These are phyloP conservation scores for Schwanniomyces vanrijiae DNA, from an alignment of 805 yeast genomes.

Conservation along the genomic window DNA sequence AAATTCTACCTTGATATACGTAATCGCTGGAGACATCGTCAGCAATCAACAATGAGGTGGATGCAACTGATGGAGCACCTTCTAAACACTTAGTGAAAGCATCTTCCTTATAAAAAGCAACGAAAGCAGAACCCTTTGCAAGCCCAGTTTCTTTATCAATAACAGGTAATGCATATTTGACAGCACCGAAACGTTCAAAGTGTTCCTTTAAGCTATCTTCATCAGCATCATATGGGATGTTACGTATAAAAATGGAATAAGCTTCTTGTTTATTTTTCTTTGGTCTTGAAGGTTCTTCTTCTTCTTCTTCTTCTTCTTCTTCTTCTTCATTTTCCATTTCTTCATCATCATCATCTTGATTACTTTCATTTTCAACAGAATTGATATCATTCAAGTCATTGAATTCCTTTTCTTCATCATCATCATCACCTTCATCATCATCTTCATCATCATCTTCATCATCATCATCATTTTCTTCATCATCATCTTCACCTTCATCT, in stretches of 20 bases:
- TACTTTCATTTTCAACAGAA: constrained; percentile 33
- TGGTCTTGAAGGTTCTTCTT: constrained; percentile 33
- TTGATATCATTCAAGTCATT: constrained; percentile 17
- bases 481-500: constrained; percentile 36
- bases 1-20: constrained; percentile 88
- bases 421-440: constrained; percentile 35
- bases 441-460: constrained; percentile 37
- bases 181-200: constrained; percentile 79
- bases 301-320: constrained; percentile 25
- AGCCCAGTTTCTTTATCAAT: constrained; percentile 80
- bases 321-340: constrained; percentile 36
- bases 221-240: constrained; percentile 93
- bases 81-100: constrained; percentile 68
- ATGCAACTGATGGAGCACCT: constrained; percentile 71
- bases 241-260: constrained; percentile 81
- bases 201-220: constrained; percentile 75
- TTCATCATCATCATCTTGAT: constrained; percentile 26
- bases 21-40: constrained; percentile 90
- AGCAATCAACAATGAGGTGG: constrained; percentile 72
- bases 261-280: constrained; percentile 63
- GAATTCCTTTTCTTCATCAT: constrained; percentile 23
- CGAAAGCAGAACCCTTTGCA: constrained; percentile 94
- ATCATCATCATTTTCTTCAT: constrained; percentile 40
- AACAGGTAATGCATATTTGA: constrained; percentile 92
- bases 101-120: constrained; percentile 68